Evolutionary conservation across 2,329 filamentous ascomycete genomes (phyloP), one percentile per base, ranked within the genome.

Genomic region (Colletotrichum sp.): DNA sequence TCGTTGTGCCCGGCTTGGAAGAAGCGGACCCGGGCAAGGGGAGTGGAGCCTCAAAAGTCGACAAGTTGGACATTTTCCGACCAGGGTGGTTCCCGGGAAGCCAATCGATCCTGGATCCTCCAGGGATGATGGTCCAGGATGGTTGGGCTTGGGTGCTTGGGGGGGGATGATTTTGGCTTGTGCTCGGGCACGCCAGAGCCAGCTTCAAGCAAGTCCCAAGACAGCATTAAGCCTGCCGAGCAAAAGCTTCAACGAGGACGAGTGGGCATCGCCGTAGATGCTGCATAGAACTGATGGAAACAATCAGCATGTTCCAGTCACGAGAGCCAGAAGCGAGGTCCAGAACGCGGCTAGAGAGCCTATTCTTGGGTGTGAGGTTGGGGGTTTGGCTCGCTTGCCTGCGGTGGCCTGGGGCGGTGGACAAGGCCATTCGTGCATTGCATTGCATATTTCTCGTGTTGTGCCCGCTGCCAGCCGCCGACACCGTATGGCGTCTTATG

Each of bases 381-480:
- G 44, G 44, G 44, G n/a, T 49, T 49, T 49, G 10, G 44, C 10
- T 49, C 44, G 44, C 44, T 49, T 49, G 44, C 44, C 44, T 49
- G 16, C 16, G 15, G 26, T 44, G 39, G 21, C 32, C 32, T 28
- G 28, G 65, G 49, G 65, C 16, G 36, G 16, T n/a, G 52, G 39
- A 59, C 69, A 30, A 73, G 39, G 57, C 69, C 63, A 64, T 76
- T 57, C 52, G 36, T 49, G 73, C 32, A 75, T 57, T 71, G 69
- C 62, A 69, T 76, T 76, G 73, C 70, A 73, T 76, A 69, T 64
- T 72, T 71, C 63, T 68, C 63, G 67, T 63, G 36, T 76, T 71
- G 69, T 68, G 62, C 55, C 34, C 30, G 55, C 34, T 1, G 55
- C 34, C 34, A 69, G 67, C 52, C 32, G 44, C 28, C 28, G 67